Base-by-base conservation (phyloP, 768 basidiomycete species). In the Suillus plorans region DNA sequence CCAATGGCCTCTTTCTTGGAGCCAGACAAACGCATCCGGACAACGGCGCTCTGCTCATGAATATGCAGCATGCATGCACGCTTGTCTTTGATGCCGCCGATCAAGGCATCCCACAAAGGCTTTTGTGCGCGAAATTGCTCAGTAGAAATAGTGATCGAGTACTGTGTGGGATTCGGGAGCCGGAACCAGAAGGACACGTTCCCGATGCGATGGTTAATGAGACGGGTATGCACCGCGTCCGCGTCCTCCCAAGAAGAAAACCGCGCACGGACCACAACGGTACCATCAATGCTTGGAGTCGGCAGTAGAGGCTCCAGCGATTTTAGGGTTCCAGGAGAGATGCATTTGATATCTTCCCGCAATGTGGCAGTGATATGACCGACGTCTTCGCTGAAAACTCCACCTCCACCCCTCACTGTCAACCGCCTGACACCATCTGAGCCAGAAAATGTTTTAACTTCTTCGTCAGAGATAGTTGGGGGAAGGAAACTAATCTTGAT, bases 121-220 rank as follows among this genome's bases (percentile, higher is more conserved):
- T 74, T 81, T 71, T 88, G 86, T 5, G 85, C 82, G 31, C 74
- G 71, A 72, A 84, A 85, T 64, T 88, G 86, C 34, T 78, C 79
- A 12, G 65, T 59, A 1, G 84, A 78, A 52, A 88, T 81, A 34
- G 72, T 77, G 49, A 86, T 81, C 16, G 78, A 77, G 71, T 86
- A 89, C 58, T 82, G 76, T 66, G 84, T 76, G 1, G 85, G 82
- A 67, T 81, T 76, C 0, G 84, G 84, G 55, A 85, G 81, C 34
- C 76, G 76, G 22, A 81, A 67, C 64, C 78, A 78, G 42, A 85
- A 66, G 20, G 62, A 37, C 20, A 61, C 62, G 44, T 75, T 76
- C 1, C 76, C 75, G 25, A 79, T 73, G 9, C 70, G 69, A 39
- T 71, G 77, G 7, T 74, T 72, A 5, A 75, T 71, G 44, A 88